Base-by-base conservation (phyloP, 129 eudicot genomes). In the Tagetes patula region DNA sequence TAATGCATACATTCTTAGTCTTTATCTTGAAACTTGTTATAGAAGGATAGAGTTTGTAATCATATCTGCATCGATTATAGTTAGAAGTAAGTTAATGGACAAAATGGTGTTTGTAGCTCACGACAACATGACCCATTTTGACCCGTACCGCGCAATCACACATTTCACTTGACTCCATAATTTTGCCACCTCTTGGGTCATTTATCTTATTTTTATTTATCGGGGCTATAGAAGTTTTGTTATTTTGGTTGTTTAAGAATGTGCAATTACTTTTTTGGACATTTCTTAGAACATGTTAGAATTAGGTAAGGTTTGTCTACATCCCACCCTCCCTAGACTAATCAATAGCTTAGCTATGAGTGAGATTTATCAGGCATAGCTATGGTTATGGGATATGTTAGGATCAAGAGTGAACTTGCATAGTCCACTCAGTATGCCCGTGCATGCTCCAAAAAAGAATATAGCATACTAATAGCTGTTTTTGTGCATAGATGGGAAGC, bases 401-500 rank as follows among this genome's bases (percentile, higher is more conserved):
- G 58, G 58, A 52, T 20, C 32, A 8, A 8, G 58, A 52, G 58
- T 52, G 8, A 12, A 52, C 58, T 13, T 52, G 58, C 32, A 13
- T 56, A 38, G 63, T 56, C 38, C 12, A 31, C 63, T 56, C 1
- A 36, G 37, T 62, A 55, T 55, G 62, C 62, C 33, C 37, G 5
- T 27, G 39, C 64, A 56, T 31, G 9, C 38, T 5, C 37, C 32
- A 30, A 56, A 7, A 30, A 9, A 42, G 3, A 34, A 6, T 48
- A 0, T 50, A 14, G 30, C 6, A 3, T 49, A 59, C 11, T 66
- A 30, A 69, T 65, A 31, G 14, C 66, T 65, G 49, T 71, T 55
- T 27, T 58, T 76, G 80, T 70, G 37, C 48, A 49, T 67, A 93
- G 98, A 81, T 93, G 96, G 96, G 98, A 93, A 75, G 84, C 91